Evolutionary conservation across 208 protist genomes (phyloP).

Genomic region (Trypanosoma avium): DNA sequence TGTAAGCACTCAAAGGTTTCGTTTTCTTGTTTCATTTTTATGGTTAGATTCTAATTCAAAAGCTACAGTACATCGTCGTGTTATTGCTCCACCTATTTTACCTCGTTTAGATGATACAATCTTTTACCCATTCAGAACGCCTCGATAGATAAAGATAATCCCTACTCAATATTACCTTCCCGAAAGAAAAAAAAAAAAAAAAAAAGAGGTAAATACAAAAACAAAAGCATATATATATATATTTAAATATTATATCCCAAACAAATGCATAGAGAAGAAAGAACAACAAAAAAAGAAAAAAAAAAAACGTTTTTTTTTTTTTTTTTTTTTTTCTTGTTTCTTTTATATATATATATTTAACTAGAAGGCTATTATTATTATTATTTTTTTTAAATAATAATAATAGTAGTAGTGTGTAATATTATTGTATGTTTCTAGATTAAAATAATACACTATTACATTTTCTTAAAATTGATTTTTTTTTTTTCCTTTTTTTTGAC

Average conservation of each 20-base stretch:
- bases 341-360: neutral
- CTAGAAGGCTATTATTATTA: no score
- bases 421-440: no score
- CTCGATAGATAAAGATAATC: no score
- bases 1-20: slow-evolving; percentile 36
- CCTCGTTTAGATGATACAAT: slow-evolving; percentile 57
- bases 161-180: no score
- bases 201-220: no score
- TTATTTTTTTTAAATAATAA: no score
- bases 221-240: no score
- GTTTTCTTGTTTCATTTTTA: slow-evolving; percentile 54
- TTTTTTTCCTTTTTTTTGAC: neutral
- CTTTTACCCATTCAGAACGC: slow-evolving; percentile 71
- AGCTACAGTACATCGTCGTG: slow-evolving; percentile 36
- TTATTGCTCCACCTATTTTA: slow-evolving; percentile 66
- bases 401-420: no score
- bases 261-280: neutral
- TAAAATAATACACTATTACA: no score
- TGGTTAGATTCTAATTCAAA: slow-evolving; percentile 46
- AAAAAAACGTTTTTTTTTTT: neutral
- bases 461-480: slow-evolving; percentile 1
- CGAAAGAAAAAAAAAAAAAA: no score
- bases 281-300: slow-evolving; percentile 1
- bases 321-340: neutral
- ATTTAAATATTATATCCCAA: no score